Base-by-base conservation (phyloP, 768 basidiomycete genomes). In the Hygrophorus pudorinus region DNA sequence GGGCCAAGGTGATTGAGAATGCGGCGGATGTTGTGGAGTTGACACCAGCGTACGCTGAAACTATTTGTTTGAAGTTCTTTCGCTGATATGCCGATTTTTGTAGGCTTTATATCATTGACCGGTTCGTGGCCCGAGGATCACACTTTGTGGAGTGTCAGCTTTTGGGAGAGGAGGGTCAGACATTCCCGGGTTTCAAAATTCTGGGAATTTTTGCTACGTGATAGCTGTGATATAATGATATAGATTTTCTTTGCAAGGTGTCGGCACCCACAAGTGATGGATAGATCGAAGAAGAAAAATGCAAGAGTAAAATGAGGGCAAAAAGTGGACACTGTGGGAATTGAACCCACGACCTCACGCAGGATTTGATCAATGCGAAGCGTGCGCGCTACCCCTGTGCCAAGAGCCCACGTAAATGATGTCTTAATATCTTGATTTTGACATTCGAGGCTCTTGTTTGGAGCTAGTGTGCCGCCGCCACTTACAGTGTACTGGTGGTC, bases 81-180 rank as follows among this genome's bases (percentile, higher is more conserved):
- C 24, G 34, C 24, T n/a, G 48, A 33, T 29, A 33, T 42, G 43
- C 28, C 29, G 47, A 13, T 42, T 51, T 20, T 34, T 40, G 30
- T 48, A 92, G 91, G 43, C 66, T 97, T 50, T 72, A 74, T 48
- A 72, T 93, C 42, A 98, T 98, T 51, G 96, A 99, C 63, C 79
- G 76, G 48, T 76, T 65, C 48, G 96, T 99, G 24, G 59, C 79
- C n/a, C 68, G 76, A 30, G 94, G 96, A 2, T 85, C 88, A 34
- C 96, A 99, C 62, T 98, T 74, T 59, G 85, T 96, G 47, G 92
- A 97, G 57, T 99, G 94, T 60, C 65, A 82, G 59, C 63, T 96
- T 34, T 54, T 85, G 54, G 94, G 94, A 2, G 88, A 92, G 57
- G 91, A 94, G 56, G 91, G 90, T 1, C 67, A 77, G 55, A 68